Evolutionary conservation across 1,284 basidiomycete species (phyloP).

Genomic region (Hemileia vastatrix): DNA sequence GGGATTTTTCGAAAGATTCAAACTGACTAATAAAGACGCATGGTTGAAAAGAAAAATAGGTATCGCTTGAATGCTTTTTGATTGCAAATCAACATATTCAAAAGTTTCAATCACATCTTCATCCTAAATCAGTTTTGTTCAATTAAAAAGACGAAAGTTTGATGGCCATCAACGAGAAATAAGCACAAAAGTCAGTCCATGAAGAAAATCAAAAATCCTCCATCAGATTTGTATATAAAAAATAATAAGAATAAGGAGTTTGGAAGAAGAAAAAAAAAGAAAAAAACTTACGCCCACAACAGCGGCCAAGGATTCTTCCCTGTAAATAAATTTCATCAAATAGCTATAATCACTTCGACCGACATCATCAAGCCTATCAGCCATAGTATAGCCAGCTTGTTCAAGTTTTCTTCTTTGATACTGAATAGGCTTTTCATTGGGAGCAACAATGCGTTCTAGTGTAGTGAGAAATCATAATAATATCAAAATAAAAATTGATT

Average conservation of each 20-base stretch:
- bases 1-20: constrained; percentile 88
- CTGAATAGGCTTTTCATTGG: constrained; percentile 71
- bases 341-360: constrained; percentile 75
- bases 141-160: constrained; percentile 41
- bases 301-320: constrained; percentile 29
- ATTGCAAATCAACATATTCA: constrained; percentile 74
- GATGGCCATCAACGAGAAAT: background rate
- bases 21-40: constrained; percentile 71
- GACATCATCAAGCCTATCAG: constrained; percentile 69
- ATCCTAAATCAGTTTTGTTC: constrained; percentile 54
- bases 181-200: background rate
- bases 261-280: constrained; percentile 45
- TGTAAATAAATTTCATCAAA: constrained; percentile 69
- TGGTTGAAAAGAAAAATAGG: constrained; percentile 80
- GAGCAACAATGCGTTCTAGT: constrained; percentile 67
- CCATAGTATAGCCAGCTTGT: constrained; percentile 80
- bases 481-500: background rate
- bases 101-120: constrained; percentile 65
- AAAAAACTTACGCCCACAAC: constrained; percentile 14
- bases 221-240: background rate
- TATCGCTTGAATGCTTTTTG: constrained; percentile 73
- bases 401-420: constrained; percentile 75
- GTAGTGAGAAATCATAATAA: background rate
- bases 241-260: constrained; percentile 39
- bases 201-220: background rate